Percentiles rank a stretch among this genome's conserved stretches.
phyloP scores from a whole-genome alignment of 2,329 filamentous ascomycete species.

The Monilinia vaccinii-corymbosi region DNA sequence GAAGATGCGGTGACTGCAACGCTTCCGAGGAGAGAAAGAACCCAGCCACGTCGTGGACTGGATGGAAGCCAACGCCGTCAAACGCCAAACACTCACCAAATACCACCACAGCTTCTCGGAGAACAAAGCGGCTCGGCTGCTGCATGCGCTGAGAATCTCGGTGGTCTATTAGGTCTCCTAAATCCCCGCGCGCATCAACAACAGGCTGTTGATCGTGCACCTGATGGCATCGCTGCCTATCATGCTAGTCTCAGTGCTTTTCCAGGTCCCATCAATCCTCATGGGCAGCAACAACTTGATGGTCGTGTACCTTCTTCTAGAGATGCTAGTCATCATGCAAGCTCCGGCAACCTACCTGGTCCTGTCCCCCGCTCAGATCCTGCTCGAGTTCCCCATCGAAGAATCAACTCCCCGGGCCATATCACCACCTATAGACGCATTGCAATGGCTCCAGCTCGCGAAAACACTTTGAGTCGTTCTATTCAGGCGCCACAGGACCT shows the following conservation, averaged over 20 bases:
- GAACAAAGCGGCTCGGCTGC: not conserved
- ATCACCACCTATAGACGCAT: not conserved
- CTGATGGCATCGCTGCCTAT: not conserved
- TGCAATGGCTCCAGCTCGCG: not conserved
- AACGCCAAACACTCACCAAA: not conserved
- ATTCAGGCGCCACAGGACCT: not conserved
- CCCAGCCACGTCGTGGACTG: not conserved
- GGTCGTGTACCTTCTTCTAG: not conserved
- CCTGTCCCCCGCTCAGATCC: not conserved
- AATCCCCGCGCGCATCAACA: not conserved
- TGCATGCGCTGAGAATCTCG: not conserved
- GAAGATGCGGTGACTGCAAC: fast-evolving
- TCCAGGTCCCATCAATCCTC: not conserved
- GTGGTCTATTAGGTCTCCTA: not conserved
- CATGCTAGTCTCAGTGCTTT: not conserved
- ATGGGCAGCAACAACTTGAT: not conserved
- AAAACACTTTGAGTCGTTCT: not conserved
- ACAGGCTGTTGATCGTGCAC: not conserved
- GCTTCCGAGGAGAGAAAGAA: not conserved
- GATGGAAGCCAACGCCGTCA: not conserved
- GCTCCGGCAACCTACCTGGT: too few relatives aligned
- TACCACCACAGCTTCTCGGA: not conserved
- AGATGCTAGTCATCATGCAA: too few relatives aligned
- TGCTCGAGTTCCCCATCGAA: not conserved
- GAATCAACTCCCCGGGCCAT: not conserved